These are phyloP conservation scores for Chlamydomonas sp. DNA, from an alignment of 139 green algal species.

Conservation along the genomic window DNA sequence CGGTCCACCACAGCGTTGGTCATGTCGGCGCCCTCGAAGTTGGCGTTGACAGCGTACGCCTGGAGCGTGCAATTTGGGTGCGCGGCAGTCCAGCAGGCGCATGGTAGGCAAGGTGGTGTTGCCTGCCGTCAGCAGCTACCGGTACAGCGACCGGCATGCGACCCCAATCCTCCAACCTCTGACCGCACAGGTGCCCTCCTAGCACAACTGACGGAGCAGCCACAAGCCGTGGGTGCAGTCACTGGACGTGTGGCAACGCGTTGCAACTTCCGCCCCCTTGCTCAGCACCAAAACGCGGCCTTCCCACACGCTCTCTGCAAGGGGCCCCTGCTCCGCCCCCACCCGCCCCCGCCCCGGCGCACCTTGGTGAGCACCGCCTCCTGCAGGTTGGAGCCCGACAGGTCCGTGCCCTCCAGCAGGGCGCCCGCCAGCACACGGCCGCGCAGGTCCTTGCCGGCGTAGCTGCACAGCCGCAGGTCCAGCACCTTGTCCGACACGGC, in stretches of 20 bases:
- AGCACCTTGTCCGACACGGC: conserved; percentile 93
- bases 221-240: too few species aligned
- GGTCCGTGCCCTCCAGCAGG: conserved; percentile 82
- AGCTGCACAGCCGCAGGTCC: conserved; percentile 89
- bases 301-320: neutral
- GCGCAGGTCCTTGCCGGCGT: conserved; percentile 43
- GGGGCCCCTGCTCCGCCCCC: neutral
- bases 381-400: conserved; percentile 73
- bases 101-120: too few species aligned
- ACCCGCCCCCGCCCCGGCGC: too few species aligned
- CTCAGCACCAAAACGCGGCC: neutral
- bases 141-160: too few species aligned
- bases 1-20: conserved; percentile 95
- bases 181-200: too few species aligned
- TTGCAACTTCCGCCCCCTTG: neutral
- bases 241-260: neutral
- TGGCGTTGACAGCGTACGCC: conserved; percentile 84
- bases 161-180: too few species aligned
- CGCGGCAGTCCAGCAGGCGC: too few species aligned
- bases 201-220: too few species aligned
- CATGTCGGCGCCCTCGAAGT: conserved; percentile 86
- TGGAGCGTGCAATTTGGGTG: conserved; percentile 13
- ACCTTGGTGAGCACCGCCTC: conserved; percentile 93
- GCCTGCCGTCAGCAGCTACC: too few species aligned
- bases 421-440: conserved; percentile 83